Evolutionary conservation across 257 asterid genomes (phyloP), one percentile per base, ranked within the genome.

Genomic region (Ballota nigra): DNA sequence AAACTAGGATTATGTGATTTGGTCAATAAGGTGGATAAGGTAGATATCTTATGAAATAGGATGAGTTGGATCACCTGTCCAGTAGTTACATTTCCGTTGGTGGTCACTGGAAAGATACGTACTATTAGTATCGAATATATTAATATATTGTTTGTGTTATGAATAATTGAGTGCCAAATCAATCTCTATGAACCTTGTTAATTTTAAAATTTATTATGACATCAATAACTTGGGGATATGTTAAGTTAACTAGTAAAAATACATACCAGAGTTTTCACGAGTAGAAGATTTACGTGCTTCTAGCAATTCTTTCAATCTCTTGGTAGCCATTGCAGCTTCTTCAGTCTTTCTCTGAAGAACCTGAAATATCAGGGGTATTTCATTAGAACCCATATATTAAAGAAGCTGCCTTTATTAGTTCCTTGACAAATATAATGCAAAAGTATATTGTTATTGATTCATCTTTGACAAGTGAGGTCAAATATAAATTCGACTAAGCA

Each of bases 291-390:
- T 95, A 36, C 99, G 98, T 63, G 96, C 97, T 86, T 95, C 99
- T 41, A 95, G 92, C 91, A 95, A 75, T 78, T 95, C 99, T 81
- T 95, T 95, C 70, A 95, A 86, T 83, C 98, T 87, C 84, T 88
- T 90, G 75, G 99, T 95, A 77, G 99, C 99, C 88, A 95, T 78
- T 78, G 99, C 99, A 77, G 99, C 99, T 85, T 95, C 98, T 80
- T 90, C 99, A 34, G 96, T 95, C 84, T 95, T 95, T 79, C 99
- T 87, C 82, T 95, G 99, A 67, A 95, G 99, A 86, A 95, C 99
- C 99, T 95, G 89, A 75, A 80, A 68, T 22, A 61, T 31, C 63
- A 68, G 63, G 31, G 64, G 64, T 43, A 67, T 22, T 29, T 8
- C 33, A 61, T 58, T 11, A 29, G 61, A 61, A 41, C 66, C 38